phyloP scores from a whole-genome alignment of 305 asterid genomes.

The Monarda citriodora region DNA sequence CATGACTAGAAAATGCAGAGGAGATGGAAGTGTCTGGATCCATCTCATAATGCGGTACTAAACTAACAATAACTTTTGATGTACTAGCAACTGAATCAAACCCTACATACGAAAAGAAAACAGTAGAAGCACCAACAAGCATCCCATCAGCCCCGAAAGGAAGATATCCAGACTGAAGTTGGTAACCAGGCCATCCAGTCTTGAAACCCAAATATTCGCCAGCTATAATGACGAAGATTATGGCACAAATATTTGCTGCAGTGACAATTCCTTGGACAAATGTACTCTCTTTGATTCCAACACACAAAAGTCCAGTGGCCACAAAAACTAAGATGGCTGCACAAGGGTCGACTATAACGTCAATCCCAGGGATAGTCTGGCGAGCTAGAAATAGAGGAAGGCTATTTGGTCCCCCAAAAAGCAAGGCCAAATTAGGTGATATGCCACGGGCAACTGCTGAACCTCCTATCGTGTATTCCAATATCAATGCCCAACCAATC shows the following conservation, averaged over 20 bases:
- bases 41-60: constrained; percentile 92
- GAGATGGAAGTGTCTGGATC: constrained; percentile 98
- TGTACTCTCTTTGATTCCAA: constrained; percentile 97
- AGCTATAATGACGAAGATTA: constrained; percentile 65
- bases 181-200: constrained; percentile 85
- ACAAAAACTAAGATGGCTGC: constrained; percentile 73
- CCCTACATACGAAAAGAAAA: constrained; percentile 83
- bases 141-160: constrained; percentile 86
- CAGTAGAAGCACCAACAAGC: constrained; percentile 95
- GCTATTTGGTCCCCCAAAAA: constrained; percentile 86
- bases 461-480: constrained; percentile 96
- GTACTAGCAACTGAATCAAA: constrained; percentile 92
- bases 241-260: constrained; percentile 64
- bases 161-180: constrained; percentile 79
- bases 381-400: constrained; percentile 85
- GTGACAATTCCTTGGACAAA: constrained; percentile 83
- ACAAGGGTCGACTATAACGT: constrained; percentile 81
- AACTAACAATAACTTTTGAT: constrained; percentile 94
- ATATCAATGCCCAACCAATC: constrained; percentile 91
- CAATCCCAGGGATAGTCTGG: constrained; percentile 74
- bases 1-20: constrained; percentile 86
- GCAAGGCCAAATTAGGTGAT: constrained; percentile 94
- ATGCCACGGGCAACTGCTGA: constrained; percentile 98
- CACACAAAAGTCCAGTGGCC: constrained; percentile 81
- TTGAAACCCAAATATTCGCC: constrained; percentile 89